A percentile compares a stretch with the other conserved stretches of the same genome.
Conservation (phyloP, 2,329 filamentous ascomycete species). For the Paraphoma chrysanthemicola region DNA sequence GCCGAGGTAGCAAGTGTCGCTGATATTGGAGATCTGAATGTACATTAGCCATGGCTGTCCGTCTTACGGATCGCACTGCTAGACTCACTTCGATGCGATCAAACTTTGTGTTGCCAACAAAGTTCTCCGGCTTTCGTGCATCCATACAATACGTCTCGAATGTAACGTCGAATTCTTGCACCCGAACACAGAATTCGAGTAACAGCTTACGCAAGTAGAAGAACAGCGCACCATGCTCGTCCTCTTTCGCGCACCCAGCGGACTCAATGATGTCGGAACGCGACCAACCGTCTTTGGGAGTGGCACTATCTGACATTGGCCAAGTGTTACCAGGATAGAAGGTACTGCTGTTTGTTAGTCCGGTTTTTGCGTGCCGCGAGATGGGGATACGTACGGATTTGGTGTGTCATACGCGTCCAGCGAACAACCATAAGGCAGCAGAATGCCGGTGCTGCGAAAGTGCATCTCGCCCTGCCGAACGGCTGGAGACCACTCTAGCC, state of each 20-base stretch:
- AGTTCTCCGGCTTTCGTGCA: constrained; percentile 19
- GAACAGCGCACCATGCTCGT: constrained; percentile 52
- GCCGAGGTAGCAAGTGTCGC: constrained; percentile 45
- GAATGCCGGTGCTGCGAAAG: constrained; percentile 49
- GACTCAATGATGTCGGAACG: constrained; percentile 30
- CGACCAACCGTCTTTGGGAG: constrained; percentile 40
- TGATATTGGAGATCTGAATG: constrained; percentile 16
- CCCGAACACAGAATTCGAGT: constrained; percentile 34
- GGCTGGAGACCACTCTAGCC: constrained; percentile 22
- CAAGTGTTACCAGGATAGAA: no score
- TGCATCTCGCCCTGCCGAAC: constrained; percentile 34
- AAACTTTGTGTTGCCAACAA: constrained; percentile 23
- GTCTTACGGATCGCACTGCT: no score
- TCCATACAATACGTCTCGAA: no score
- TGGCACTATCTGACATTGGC: no score
- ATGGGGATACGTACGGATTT: constrained; percentile 53
- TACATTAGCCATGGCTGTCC: constrained; percentile 50
- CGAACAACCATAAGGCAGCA: constrained; percentile 51
- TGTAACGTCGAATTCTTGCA: constrained; percentile 16
- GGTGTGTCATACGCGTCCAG: constrained; percentile 41
- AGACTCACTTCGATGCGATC: constrained; percentile 51
- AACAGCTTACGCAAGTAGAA: constrained; percentile 41
- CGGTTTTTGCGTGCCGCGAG: no score
- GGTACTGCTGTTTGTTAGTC: no score
- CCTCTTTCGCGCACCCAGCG: constrained; percentile 30